phyloP scores from a whole-genome alignment of 257 asterid species.

The Rauvolfia tetraphylla region DNA sequence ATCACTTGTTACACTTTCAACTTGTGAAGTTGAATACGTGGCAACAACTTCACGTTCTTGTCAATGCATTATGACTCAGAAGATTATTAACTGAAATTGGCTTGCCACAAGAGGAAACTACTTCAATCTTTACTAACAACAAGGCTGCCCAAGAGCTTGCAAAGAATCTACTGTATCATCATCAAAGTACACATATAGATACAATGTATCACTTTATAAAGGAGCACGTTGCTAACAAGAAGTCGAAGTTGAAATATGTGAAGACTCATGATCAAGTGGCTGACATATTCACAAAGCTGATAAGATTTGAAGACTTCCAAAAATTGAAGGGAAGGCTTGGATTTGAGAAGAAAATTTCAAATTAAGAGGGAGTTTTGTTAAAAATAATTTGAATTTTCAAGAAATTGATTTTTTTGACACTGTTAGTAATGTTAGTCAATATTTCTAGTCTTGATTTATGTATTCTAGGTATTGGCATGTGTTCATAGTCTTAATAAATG shows the following conservation, averaged over 20 bases:
- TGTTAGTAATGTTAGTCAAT: too few species aligned
- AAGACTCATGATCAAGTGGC: not conserved
- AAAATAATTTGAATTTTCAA: too few species aligned
- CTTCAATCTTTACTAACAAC: not conserved
- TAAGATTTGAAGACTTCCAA: not conserved
- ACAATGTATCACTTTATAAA: too few species aligned
- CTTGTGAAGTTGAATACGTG: not conserved
- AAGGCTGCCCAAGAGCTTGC: not conserved
- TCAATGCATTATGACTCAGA: not conserved
- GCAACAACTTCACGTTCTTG: not conserved
- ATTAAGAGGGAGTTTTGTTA: constrained; percentile 5
- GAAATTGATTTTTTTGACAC: too few species aligned
- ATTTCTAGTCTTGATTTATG: too few species aligned
- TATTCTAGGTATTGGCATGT: too few species aligned
- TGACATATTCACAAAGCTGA: not conserved
- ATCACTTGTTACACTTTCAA: not conserved
- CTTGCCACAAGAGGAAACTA: not conserved
- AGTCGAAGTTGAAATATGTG: not conserved
- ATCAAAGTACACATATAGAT: too few species aligned
- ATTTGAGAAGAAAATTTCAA: not conserved
- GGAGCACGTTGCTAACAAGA: too few species aligned
- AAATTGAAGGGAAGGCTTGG: constrained; percentile 2
- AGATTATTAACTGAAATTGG: not conserved
- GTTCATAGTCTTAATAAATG: too few species aligned
- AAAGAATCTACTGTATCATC: too few species aligned